phyloP scores from a whole-genome alignment of 805 yeast species.

The Kodamaea neixiangensis region DNA sequence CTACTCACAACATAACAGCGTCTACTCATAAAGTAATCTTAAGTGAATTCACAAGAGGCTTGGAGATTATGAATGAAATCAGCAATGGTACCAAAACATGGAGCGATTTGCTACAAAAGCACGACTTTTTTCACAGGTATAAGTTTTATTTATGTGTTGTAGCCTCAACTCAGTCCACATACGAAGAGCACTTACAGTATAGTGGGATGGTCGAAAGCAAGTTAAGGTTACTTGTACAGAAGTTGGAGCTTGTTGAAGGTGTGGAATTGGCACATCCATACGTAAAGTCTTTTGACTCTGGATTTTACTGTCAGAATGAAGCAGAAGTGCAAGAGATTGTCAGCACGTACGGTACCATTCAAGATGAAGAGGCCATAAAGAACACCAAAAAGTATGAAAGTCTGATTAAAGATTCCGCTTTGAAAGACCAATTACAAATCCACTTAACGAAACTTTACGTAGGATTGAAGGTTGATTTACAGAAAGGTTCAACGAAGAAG shows the following conservation, averaged over 20 bases:
- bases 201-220: constrained; percentile 92
- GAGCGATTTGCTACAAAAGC: constrained; percentile 75
- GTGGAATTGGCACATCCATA: constrained; percentile 88
- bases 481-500: constrained; percentile 53
- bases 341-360: constrained; percentile 60
- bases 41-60: constrained; percentile 78
- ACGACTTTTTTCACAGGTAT: constrained; percentile 79
- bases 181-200: constrained; percentile 88
- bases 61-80: constrained; percentile 68
- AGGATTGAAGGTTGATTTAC: constrained; percentile 64
- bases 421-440: constrained; percentile 27
- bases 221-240: constrained; percentile 76
- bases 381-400: constrained; percentile 23
- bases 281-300: too few relatives aligned
- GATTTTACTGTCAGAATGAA: constrained; percentile 63
- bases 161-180: constrained; percentile 69
- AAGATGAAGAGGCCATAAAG: constrained; percentile 51
- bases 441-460: constrained; percentile 76
- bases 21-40: constrained; percentile 85
- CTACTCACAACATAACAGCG: constrained; percentile 90
- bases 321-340: constrained; percentile 61
- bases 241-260: constrained; percentile 75
- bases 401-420: not conserved
- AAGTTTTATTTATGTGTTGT: constrained; percentile 84
- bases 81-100: constrained; percentile 63